phyloP scores from a whole-genome alignment of 495 filamentous ascomycete genomes.

The Penicillium angulare region DNA sequence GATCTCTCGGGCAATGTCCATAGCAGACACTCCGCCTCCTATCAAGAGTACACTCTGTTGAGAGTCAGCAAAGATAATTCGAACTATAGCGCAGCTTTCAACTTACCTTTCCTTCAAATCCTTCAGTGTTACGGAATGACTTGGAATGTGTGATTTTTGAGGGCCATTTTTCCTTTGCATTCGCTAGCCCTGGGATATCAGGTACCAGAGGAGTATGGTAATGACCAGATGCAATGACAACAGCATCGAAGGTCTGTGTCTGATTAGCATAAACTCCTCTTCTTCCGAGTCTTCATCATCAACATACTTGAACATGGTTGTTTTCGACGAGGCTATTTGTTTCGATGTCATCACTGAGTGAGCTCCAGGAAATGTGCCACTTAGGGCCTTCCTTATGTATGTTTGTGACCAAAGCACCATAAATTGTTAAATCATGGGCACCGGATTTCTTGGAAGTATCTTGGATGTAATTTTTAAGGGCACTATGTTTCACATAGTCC shows the following conservation, averaged over 20 bases:
- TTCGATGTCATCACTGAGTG: slow-evolving; percentile 31
- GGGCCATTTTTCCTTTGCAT: slow-evolving; percentile 53
- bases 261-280: neutral
- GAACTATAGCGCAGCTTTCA: neutral
- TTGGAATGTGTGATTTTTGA: slow-evolving; percentile 58
- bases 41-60: slow-evolving; percentile 56
- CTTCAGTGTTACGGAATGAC: slow-evolving; percentile 52
- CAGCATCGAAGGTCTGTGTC: slow-evolving; percentile 49
- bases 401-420: slow-evolving; percentile 57
- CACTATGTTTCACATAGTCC: slow-evolving; percentile 52
- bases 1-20: slow-evolving; percentile 60
- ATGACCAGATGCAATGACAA: slow-evolving; percentile 59
- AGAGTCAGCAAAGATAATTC: neutral
- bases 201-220: slow-evolving; percentile 58
- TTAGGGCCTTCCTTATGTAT: slow-evolving; percentile 42
- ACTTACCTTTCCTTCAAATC: slow-evolving; percentile 41
- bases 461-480: slow-evolving; percentile 59
- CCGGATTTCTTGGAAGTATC: slow-evolving; percentile 48
- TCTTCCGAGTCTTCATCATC: too few species aligned
- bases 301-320: slow-evolving; percentile 23
- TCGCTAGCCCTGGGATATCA: slow-evolving; percentile 50
- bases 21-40: slow-evolving; percentile 59
- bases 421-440: slow-evolving; percentile 48
- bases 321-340: slow-evolving; percentile 18
- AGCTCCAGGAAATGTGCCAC: slow-evolving; percentile 50